Evolutionary conservation across 2,329 filamentous ascomycete genomes (phyloP).

Genomic region (Claviceps fusiformis): DNA sequence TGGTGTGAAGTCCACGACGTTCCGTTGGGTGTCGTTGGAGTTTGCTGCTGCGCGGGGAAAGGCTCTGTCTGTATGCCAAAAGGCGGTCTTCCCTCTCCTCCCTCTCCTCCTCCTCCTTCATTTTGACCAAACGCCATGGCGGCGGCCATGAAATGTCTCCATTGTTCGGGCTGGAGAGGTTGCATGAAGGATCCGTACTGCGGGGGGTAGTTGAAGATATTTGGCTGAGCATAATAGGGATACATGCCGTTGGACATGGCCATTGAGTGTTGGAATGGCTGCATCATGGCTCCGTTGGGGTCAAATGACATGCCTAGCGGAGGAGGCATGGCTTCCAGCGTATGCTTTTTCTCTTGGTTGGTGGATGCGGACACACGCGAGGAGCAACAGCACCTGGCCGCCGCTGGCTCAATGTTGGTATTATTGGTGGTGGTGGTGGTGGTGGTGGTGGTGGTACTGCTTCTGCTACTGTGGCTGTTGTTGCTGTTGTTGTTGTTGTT

Average conservation of each 20-base stretch:
- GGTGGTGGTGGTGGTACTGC: neutral
- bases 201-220: conserved; percentile 38
- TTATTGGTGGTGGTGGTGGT: neutral
- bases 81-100: neutral
- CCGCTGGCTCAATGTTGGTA: conserved; percentile 6
- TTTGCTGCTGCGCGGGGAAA: conserved; percentile 7
- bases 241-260: conserved; percentile 26
- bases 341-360: conserved; percentile 11
- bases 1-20: conserved; percentile 23
- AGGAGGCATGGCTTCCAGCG: conserved; percentile 10
- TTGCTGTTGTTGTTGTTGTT: neutral
- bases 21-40: conserved; percentile 7
- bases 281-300: conserved; percentile 19
- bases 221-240: conserved; percentile 28
- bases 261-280: conserved; percentile 22
- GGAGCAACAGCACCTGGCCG: conserved; percentile 18
- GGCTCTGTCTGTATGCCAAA: conserved; percentile 13
- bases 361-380: conserved; percentile 7
- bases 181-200: conserved; percentile 42
- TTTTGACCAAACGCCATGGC: conserved; percentile 13
- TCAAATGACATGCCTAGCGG: conserved; percentile 9
- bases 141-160: conserved; percentile 32
- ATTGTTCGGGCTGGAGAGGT: conserved; percentile 40
- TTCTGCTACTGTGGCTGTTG: neutral
- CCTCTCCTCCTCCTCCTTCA: neutral